A percentile compares a stretch with the other conserved stretches of the same genome.
Conservation (phyloP, 1,284 basidiomycete species). For the Cystobasidium slooffiae region DNA sequence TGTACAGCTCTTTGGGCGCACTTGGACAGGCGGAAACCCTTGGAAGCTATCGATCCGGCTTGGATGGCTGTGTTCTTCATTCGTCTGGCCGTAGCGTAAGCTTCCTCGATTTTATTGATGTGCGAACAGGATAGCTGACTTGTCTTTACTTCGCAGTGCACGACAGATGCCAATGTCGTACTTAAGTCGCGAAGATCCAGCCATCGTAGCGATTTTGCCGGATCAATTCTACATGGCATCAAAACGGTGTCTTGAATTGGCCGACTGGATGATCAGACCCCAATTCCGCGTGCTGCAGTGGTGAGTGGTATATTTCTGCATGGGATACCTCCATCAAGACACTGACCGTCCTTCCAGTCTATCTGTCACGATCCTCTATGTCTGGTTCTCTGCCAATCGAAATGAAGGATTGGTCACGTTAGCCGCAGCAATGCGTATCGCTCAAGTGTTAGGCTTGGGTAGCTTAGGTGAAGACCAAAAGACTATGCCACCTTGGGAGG, state of each 20-base stretch:
- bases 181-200: constrained; percentile 19
- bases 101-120: background rate
- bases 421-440: constrained; percentile 24
- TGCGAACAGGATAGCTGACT: background rate
- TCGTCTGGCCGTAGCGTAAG: constrained; percentile 23
- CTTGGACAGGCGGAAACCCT: background rate
- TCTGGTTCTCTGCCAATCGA: constrained; percentile 19
- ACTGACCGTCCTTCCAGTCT: constrained; percentile 8
- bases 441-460: constrained; percentile 24
- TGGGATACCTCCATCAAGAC: no score
- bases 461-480: constrained; percentile 30
- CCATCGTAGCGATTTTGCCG: constrained; percentile 13
- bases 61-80: constrained; percentile 38
- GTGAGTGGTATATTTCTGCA: background rate
- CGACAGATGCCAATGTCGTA: constrained; percentile 3
- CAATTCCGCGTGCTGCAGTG: constrained; percentile 26
- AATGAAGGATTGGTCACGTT: constrained; percentile 24
- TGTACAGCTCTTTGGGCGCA: constrained; percentile 5
- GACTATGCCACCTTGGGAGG: constrained; percentile 30
- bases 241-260: constrained; percentile 5
- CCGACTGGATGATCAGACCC: constrained; percentile 28
- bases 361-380: background rate
- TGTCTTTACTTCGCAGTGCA: background rate
- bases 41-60: constrained; percentile 32
- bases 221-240: constrained; percentile 35